These are phyloP conservation scores for Podospora pseudoanserina DNA, from an alignment of 495 filamentous ascomycete genomes.

Conservation along the genomic window DNA sequence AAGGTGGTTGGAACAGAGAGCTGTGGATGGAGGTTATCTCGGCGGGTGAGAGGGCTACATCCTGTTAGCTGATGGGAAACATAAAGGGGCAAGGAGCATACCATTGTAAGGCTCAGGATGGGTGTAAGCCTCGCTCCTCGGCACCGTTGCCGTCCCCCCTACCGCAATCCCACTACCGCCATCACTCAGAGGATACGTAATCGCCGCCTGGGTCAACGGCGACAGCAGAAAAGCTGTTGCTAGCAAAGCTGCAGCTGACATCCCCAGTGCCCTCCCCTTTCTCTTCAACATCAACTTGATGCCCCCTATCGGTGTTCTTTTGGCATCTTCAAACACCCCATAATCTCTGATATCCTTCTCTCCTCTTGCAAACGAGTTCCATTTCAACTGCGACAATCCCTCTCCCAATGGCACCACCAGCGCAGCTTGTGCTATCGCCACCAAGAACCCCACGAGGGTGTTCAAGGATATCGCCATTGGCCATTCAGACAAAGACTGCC, in stretches of 20 bases:
- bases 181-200: constrained; percentile 31
- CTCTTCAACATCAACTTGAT: constrained; percentile 32
- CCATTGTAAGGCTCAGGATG: constrained; percentile 17
- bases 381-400: constrained; percentile 46
- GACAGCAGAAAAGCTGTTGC: constrained; percentile 41
- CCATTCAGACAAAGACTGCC: constrained; percentile 40
- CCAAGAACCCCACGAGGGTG: constrained; percentile 44
- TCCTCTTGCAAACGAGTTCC: constrained; percentile 44
- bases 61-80: constrained; percentile 2
- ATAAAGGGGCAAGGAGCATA: constrained; percentile 26
- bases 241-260: constrained; percentile 38
- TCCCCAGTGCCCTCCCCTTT: constrained; percentile 40
- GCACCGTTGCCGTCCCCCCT: constrained; percentile 14
- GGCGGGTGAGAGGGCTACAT: constrained; percentile 21
- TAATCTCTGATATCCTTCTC: constrained; percentile 43
- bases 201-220: constrained; percentile 47
- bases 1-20: constrained; percentile 37
- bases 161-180: constrained; percentile 2
- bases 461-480: constrained; percentile 48
- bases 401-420: constrained; percentile 40
- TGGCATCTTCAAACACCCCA: constrained; percentile 42
- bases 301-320: constrained; percentile 37
- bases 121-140: constrained; percentile 25
- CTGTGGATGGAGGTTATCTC: constrained; percentile 41
- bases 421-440: constrained; percentile 40